Base-by-base conservation (phyloP, 176 grass and related monocot species). In the Triticum monococcum region DNA sequence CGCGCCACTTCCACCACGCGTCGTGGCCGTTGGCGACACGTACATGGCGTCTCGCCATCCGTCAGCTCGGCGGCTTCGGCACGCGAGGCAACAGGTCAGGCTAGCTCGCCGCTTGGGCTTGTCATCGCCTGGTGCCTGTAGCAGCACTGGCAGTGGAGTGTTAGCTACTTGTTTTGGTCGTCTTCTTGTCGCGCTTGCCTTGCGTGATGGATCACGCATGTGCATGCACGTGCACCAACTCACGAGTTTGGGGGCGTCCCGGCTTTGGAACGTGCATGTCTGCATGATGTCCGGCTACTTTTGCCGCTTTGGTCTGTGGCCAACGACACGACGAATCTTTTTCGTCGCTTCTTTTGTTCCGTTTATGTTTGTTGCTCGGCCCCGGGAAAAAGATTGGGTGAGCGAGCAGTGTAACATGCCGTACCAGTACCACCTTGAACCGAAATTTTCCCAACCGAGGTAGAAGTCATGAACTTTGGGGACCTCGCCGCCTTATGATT, bases 31-130 rank as follows among this genome's bases (percentile, higher is more conserved):
- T 3, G 87, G 60, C 20, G 83, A 89, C 88, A 61, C 45, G 77
- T 80, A 80, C 60, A 36, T 9, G 45, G 88, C 45, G 73, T 66
- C 60, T 54, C 2, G 87, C 67, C 81, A 64, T 46, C 78, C 77
- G 75, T 84, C 81, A 12, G 28, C 14, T 30, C 4, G 3, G 78
- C 24, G 1, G 38, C 18, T 20, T 26, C 62, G 13, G 17, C 62
- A 22, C 78, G 85, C 57, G 20, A 64, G 57, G 28, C 75, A 18
- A 25, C 72, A 76, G 52, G 48, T 20, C 48, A 9, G 38, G 43
- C 65, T 77, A 64, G 79, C 48, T 82, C 62, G 64, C 86, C 23
- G 31, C 72, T 13, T 1, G 54, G 46, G 12, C 17, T 20, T 64
- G 61, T 54, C 83, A 13, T 8, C 23, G 40, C 23, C 3, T 26